Conservation (phyloP, 805 yeast species). For the Candida michaelii region DNA sequence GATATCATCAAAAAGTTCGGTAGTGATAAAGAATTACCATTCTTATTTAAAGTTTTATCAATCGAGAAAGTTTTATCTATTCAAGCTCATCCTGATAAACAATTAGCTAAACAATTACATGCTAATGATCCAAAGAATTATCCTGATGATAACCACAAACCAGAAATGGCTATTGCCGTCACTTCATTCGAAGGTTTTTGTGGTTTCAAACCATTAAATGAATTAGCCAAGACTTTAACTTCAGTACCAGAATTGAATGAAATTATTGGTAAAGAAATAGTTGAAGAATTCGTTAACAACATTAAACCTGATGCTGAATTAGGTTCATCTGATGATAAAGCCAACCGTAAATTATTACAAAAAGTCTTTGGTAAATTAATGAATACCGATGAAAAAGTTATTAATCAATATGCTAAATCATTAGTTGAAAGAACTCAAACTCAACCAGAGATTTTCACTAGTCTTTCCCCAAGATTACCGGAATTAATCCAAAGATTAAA, state of each 20-base stretch:
- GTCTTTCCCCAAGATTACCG: constrained; percentile 53
- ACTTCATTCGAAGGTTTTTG: constrained; percentile 97
- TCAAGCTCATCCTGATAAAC: constrained; percentile 97
- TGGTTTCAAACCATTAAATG: constrained; percentile 89
- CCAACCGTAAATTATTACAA: constrained; percentile 68
- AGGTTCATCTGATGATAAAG: constrained; percentile 53
- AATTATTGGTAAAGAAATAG: constrained; percentile 64
- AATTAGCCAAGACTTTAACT: constrained; percentile 66
- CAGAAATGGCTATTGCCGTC: constrained; percentile 99
- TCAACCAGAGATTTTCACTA: constrained; percentile 58
- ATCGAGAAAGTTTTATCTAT: constrained; percentile 90
- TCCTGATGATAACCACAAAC: constrained; percentile 98
- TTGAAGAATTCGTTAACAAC: constrained; percentile 51
- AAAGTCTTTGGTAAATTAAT: constrained; percentile 77
- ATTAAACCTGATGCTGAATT: constrained; percentile 44
- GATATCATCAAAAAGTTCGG: constrained; percentile 65
- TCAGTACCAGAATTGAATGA: constrained; percentile 74
- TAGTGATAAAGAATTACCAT: constrained; percentile 73
- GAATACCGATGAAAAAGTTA: constrained; percentile 68
- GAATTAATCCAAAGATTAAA: constrained; percentile 74
- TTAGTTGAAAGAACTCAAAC: constrained; percentile 65
- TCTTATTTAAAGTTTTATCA: constrained; percentile 89
- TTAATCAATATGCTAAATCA: constrained; percentile 56
- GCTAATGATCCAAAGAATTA: constrained; percentile 85
- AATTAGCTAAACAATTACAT: constrained; percentile 73